A percentile compares a stretch with the other conserved stretches of the same genome.
These are phyloP conservation scores for Biscogniauxia mediterranea DNA, from an alignment of 2,329 filamentous ascomycete species.

Conservation along the genomic window DNA sequence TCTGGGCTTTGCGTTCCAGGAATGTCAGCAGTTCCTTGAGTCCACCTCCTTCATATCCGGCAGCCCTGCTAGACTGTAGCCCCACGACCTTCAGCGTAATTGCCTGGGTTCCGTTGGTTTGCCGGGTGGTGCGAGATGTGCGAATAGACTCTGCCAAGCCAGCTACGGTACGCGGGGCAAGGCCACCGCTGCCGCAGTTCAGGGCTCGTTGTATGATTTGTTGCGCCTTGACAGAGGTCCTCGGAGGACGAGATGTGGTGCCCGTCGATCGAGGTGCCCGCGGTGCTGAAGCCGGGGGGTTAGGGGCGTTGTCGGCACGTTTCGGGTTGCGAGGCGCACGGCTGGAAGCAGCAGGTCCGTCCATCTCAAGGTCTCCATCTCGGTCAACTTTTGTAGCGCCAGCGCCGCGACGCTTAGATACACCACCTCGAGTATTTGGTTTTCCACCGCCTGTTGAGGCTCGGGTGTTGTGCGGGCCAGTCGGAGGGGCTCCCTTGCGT, in stretches of 20 bases:
- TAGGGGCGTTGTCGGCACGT: conserved; percentile 19
- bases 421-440: conserved; percentile 42
- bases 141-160: conserved; percentile 27
- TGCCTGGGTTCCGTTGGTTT: conserved; percentile 28
- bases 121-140: conserved; percentile 11
- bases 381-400: conserved; percentile 42
- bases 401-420: conserved; percentile 48
- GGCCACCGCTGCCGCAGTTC: conserved; percentile 32
- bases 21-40: conserved; percentile 64
- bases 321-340: conserved; percentile 29
- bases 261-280: conserved; percentile 16
- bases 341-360: conserved; percentile 38
- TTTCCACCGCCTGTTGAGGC: conserved; percentile 17
- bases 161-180: conserved; percentile 37
- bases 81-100: conserved; percentile 55
- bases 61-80: conserved; percentile 67
- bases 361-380: conserved; percentile 63
- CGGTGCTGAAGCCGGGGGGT: conserved; percentile 14
- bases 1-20: conserved; percentile 67
- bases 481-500: conserved; percentile 19
- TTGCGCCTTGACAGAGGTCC: conserved; percentile 34
- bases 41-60: conserved; percentile 64
- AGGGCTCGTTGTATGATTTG: conserved; percentile 46
- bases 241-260: conserved; percentile 23
- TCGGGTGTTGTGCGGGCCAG: conserved; percentile 21